Base-by-base conservation (phyloP, 805 yeast genomes). In the Nakazawaea anatomiae region DNA sequence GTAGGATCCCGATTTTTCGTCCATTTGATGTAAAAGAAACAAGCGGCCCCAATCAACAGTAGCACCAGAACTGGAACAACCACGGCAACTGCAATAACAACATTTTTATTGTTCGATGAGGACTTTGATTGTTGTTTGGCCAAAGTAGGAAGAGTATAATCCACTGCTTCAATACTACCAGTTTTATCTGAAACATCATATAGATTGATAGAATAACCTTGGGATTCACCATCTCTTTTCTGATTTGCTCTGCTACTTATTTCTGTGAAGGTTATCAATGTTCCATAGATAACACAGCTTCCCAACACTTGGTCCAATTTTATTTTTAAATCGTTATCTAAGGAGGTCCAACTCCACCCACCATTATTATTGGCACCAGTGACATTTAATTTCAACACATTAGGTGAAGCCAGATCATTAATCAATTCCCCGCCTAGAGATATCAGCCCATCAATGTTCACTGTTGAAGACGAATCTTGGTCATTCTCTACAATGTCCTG, bases 361-460 rank as follows among this genome's bases (percentile, higher is more conserved):
- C 70, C 48, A 35, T 11, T 38, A 18, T n/a, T 38, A 38, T 4
- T 71, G 41, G 67, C 64, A 10, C 64, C 55, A 12, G 60, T 55
- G 32, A 72, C 60, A 35, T 66, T 54, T 28, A 83, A 65, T 29
- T 57, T 57, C 4, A 78, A 73, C 57, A 74, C 65, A 9, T 60
- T 54, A 0, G 87, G 85, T 4, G 63, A 52, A 1, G 82, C 70
- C 2, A 57, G 56, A 10, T 68, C 61, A 28, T 69, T 63, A 3
- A 63, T 58, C 27, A 74, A 66, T 5, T 68, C 68, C 2, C 96
- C 95, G 5, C 94, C 94, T 11, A 85, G 52, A 43, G 84, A 72
- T 8, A 87, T 60, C 0, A 82, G 72, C 12, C 71, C 65, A 4
- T 62, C 61, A 5, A 75, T 71, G 18, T 56, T 53, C 47, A 71